Evolutionary conservation across 2,329 filamentous ascomycete species (phyloP), one percentile per base, ranked within the genome.

Genomic region (Colletotrichum tropicicola): DNA sequence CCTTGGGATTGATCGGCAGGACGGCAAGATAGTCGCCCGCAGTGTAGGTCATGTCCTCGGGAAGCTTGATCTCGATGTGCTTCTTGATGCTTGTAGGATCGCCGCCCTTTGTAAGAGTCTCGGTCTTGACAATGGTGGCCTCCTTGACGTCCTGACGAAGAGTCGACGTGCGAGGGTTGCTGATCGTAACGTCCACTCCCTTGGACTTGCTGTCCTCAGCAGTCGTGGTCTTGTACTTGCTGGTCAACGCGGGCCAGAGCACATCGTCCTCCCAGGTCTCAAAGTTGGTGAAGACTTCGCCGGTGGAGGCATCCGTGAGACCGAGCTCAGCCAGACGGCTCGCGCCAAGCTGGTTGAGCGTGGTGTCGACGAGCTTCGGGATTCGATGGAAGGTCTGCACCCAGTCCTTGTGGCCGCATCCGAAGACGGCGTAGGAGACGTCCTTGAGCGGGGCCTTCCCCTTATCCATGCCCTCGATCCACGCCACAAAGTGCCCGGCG

Each of bases 21-120:
- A 94, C 82, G 0, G 91, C 90, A 0, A 95, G 83, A 73, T 96
- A 95, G 72, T 95, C 92, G 12, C 92, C 92, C 2, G 89, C 86
- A 30, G 85, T 84, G 75, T 94, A 95, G 0, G 82, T 84, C 81
- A 88, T 83, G 54, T 85, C 87, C 0, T 82, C 85, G 0, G 92
- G 92, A 1, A 95, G 81, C 66, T 87, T 85, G 37, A 94, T 87
- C 69, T 89, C 87, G n/a, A 93, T 84, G 66, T 90, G 84, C 23
- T 86, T 85, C 80, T 93, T 93, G 28, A 82, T 82, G 1, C 79
- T 82, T 69, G 17, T 74, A 37, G 44, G 17, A 28, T 78, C 79
- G 4, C 76, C 79, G 75, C 45, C 52, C 45, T 48, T 62, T 1
- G 83, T 89, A n/a, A 92, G 77, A 0, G 79, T 72, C 30, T 78